phyloP scores from a whole-genome alignment of 768 basidiomycete genomes.

The Austroboletus eburneus region DNA sequence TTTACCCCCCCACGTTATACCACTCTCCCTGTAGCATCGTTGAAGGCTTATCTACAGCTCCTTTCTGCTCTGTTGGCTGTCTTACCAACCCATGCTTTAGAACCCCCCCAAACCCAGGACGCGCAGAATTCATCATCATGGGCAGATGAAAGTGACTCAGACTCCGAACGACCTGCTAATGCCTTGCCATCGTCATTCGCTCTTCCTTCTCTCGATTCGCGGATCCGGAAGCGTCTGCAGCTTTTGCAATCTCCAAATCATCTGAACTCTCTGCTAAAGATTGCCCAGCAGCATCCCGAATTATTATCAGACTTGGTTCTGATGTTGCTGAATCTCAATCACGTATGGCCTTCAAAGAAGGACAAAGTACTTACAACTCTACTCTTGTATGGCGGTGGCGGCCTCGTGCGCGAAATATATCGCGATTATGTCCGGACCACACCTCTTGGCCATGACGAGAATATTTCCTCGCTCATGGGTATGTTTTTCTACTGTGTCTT shows the following conservation, averaged over 20 bases:
- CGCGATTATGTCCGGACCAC: conserved; percentile 59
- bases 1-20: conserved; percentile 63
- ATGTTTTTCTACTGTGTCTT: conserved; percentile 13
- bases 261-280: conserved; percentile 48
- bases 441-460: conserved; percentile 57
- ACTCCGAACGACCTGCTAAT: conserved; percentile 37
- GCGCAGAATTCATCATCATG: conserved; percentile 9
- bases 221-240: conserved; percentile 62
- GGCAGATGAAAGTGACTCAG: conserved; percentile 38
- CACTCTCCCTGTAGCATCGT: conserved; percentile 39
- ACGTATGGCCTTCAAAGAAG: conserved; percentile 56
- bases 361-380: conserved; percentile 56
- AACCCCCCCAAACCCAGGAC: conserved; percentile 34
- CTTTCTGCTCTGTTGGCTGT: conserved; percentile 47
- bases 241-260: conserved; percentile 52
- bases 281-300: conserved; percentile 37
- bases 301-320: conserved; percentile 47
- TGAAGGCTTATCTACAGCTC: conserved; percentile 53
- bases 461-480: conserved; percentile 37
- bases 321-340: conserved; percentile 54
- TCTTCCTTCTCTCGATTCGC: conserved; percentile 48
- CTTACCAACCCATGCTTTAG: conserved; percentile 51
- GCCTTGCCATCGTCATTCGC: conserved; percentile 33
- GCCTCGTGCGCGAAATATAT: conserved; percentile 73
- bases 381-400: conserved; percentile 48